Evolutionary conservation across 1,139 yeast genomes (phyloP).

Genomic region (Lipomyces yarrowii): DNA sequence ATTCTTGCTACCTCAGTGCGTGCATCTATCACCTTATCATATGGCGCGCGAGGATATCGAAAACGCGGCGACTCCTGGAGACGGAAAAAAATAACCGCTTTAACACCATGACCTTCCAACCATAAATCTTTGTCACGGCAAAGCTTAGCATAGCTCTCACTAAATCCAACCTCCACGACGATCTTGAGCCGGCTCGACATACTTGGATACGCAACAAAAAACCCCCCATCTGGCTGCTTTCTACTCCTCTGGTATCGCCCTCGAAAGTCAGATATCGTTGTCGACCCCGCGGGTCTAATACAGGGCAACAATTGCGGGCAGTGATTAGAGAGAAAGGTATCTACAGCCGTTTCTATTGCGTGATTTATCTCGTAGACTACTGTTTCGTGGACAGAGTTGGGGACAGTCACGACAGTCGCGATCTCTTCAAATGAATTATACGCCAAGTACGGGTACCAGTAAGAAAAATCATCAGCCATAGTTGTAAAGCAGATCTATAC

Average conservation of each 20-base stretch:
- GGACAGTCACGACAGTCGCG: not conserved
- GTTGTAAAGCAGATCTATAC: not conserved
- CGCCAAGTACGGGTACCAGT: not conserved
- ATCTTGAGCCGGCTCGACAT: no score
- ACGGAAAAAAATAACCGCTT: not conserved
- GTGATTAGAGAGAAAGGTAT: not conserved
- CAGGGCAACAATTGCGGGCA: not conserved
- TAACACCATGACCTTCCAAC: not conserved
- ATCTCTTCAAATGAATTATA: not conserved
- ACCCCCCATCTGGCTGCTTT: not conserved
- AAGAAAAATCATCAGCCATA: not conserved
- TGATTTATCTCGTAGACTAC: not conserved
- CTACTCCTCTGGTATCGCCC: not conserved
- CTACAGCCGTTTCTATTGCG: not conserved
- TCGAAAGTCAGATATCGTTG: not conserved
- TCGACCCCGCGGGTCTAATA: not conserved
- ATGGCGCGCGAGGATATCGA: not conserved
- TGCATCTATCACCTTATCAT: no score
- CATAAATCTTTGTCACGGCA: not conserved
- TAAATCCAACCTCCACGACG: not conserved
- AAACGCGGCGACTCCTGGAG: no score
- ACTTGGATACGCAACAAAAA: no score
- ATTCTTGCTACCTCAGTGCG: no score
- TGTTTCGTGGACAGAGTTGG: not conserved
- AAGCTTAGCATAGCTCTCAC: not conserved